Percentiles rank a stretch among this genome's conserved stretches.
phyloP scores from a whole-genome alignment of 768 basidiomycete species.

The Cystobasidium ongulense region DNA sequence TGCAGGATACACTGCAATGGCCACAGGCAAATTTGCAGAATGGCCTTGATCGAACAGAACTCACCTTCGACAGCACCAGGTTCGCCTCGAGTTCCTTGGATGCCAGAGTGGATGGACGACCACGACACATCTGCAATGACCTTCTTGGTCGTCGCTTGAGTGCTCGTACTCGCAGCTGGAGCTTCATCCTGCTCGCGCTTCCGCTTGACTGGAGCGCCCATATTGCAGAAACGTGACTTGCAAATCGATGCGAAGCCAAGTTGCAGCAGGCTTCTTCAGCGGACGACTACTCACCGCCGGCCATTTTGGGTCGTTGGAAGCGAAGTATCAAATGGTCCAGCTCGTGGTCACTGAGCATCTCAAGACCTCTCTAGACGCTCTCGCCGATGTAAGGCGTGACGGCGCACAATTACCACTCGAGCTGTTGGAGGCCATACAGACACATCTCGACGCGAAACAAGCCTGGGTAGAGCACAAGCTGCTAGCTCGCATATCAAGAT shows the following conservation, averaged over 20 bases:
- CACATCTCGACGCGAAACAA: conserved; percentile 11
- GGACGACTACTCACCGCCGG: neutral
- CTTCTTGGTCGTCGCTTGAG: neutral
- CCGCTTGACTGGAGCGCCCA: neutral
- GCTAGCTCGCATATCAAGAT: conserved; percentile 6
- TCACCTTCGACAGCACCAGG: conserved; percentile 15
- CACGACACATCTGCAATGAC: neutral
- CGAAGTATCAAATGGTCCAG: conserved; percentile 2
- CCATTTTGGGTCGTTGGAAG: no score
- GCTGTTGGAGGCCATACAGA: conserved; percentile 14
- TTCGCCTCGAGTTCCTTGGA: conserved; percentile 19
- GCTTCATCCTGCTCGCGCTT: conserved; percentile 13
- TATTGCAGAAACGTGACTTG: neutral
- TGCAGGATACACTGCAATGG: neutral
- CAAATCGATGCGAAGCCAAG: neutral
- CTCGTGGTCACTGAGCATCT: neutral
- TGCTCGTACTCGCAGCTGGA: neutral
- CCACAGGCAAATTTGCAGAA: neutral
- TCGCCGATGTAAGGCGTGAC: neutral
- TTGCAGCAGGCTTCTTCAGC: neutral
- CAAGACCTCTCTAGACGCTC: neutral
- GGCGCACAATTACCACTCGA: conserved; percentile 12
- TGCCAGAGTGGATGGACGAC: conserved; percentile 1
- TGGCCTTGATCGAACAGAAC: neutral
- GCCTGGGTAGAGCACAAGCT: conserved; percentile 20